Evolutionary conservation across 495 filamentous ascomycete species (phyloP).

Genomic region (Penicillium bialowiezense): DNA sequence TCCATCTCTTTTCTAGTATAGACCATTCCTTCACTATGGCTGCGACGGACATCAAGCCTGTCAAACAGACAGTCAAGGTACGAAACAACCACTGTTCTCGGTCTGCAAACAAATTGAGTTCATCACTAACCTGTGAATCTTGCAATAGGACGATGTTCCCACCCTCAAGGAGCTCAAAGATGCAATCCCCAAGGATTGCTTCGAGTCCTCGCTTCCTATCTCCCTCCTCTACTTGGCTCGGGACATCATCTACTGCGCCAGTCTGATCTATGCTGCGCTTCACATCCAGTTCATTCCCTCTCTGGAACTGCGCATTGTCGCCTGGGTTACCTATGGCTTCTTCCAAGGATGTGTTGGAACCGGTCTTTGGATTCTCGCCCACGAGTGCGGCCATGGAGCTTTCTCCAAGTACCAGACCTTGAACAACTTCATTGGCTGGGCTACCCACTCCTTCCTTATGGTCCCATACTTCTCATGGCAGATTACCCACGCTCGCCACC

Average conservation of each 20-base stretch:
- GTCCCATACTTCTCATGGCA: conserved; percentile 78
- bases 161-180: conserved; percentile 6
- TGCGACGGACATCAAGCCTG: conserved; percentile 1
- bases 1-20: not conserved
- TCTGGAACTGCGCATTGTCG: conserved; percentile 12
- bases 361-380: conserved; percentile 27
- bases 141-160: not conserved
- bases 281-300: conserved; percentile 24
- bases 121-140: not conserved
- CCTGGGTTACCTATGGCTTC: conserved; percentile 22
- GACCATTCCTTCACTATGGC: not conserved
- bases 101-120: not conserved
- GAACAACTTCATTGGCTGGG: conserved; percentile 67
- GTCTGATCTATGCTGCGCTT: conserved; percentile 19
- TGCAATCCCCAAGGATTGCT: conserved; percentile 25
- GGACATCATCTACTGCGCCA: conserved; percentile 17
- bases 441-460: conserved; percentile 61
- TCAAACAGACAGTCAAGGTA: conserved; percentile 2
- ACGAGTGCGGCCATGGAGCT: conserved; percentile 51
- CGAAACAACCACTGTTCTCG: not conserved
- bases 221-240: conserved; percentile 18
- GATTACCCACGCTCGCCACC: conserved; percentile 70
- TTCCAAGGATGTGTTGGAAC: conserved; percentile 27
- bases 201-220: conserved; percentile 21
- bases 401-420: conserved; percentile 61